Evolutionary conservation across 2,329 filamentous ascomycete species (phyloP).

Genomic region (Sporothrix inflata): DNA sequence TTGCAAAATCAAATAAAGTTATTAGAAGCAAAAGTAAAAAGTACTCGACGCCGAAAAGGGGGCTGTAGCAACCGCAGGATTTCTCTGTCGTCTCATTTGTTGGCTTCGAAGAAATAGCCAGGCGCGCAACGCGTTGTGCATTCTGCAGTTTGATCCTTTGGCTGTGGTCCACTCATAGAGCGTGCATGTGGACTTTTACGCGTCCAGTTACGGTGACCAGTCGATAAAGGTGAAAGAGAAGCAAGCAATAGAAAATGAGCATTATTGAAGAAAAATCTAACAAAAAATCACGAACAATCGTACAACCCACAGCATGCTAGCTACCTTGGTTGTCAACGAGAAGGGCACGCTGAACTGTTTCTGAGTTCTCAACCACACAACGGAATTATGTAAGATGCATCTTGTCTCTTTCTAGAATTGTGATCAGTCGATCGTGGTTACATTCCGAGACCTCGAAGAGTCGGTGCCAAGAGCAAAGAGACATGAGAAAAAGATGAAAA

Average conservation of each 20-base stretch:
- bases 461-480: neutral
- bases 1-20: neutral
- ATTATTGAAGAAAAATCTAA: neutral
- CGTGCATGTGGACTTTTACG: neutral
- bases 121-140: neutral
- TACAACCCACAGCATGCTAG: neutral
- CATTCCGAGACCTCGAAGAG: neutral
- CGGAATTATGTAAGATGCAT: neutral
- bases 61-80: neutral
- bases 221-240: neutral
- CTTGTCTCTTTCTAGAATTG: neutral
- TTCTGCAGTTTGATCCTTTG: neutral
- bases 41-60: neutral
- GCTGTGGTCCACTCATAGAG: neutral
- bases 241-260: neutral
- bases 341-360: neutral
- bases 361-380: neutral
- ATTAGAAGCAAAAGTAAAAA: neutral
- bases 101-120: neutral
- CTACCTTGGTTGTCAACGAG: neutral
- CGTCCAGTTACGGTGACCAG: neutral
- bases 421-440: constrained; percentile 6
- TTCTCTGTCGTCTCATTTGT: neutral
- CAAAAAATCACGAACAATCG: neutral
- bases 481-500: neutral